phyloP scores from a whole-genome alignment of 2,329 filamentous ascomycete species.

The Neofusicoccum ribis region DNA sequence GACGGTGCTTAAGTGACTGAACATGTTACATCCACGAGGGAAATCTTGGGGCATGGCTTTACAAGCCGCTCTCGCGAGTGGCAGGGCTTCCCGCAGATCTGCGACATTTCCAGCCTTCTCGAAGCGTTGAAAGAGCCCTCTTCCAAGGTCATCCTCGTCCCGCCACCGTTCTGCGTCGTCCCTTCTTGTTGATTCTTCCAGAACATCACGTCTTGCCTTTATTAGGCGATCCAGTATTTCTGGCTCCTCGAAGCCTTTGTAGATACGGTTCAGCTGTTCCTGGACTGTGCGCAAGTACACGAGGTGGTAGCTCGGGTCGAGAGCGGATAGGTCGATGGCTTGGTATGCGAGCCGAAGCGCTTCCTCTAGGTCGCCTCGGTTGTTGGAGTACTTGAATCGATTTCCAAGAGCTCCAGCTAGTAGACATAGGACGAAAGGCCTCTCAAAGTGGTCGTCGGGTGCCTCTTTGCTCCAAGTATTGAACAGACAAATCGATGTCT shows the following conservation, averaged over 20 bases:
- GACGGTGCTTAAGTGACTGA: neutral
- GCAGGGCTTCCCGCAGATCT: neutral
- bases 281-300: neutral
- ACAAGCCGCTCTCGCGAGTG: neutral
- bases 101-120: neutral
- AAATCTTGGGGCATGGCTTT: neutral
- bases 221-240: neutral
- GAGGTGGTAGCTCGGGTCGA: neutral
- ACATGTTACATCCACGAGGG: neutral
- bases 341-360: slow-evolving; percentile 1
- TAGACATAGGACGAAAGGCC: neutral
- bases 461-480: neutral
- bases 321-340: neutral
- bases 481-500: neutral
- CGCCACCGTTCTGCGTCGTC: neutral
- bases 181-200: slow-evolving; percentile 1
- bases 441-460: neutral
- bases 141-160: neutral
- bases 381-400: neutral
- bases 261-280: neutral
- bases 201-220: neutral
- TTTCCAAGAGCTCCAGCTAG: neutral
- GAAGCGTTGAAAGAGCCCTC: neutral
- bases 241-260: neutral
- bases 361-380: neutral